A percentile compares a stretch with the other conserved stretches of the same genome.
These are phyloP conservation scores for Tolypocladium pustulatum DNA, from an alignment of 2,329 filamentous ascomycete genomes.

Conservation along the genomic window DNA sequence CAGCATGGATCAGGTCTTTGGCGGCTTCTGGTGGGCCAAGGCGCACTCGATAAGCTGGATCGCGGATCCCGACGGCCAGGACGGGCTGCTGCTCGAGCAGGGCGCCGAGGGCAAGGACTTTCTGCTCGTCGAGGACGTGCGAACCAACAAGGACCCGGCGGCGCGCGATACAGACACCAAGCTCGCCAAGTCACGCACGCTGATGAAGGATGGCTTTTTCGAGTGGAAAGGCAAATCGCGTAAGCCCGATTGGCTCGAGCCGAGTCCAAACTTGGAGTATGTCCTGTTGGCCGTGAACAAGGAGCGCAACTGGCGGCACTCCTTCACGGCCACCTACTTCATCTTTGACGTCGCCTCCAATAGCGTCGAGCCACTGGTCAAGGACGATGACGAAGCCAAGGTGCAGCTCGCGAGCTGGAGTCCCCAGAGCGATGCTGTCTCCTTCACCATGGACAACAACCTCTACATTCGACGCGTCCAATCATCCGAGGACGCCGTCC, in stretches of 20 bases:
- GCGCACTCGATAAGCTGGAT: conserved; percentile 68
- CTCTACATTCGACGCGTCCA: conserved; percentile 62
- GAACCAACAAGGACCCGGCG: conserved; percentile 26
- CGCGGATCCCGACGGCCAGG: conserved; percentile 60
- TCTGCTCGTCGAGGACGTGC: conserved; percentile 79
- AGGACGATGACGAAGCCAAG: conserved; percentile 48
- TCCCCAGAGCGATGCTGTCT: conserved; percentile 72
- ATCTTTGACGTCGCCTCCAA: conserved; percentile 83
- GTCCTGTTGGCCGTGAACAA: conserved; percentile 69
- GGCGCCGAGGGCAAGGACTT: conserved; percentile 57
- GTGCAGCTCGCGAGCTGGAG: conserved; percentile 87
- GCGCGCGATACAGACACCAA: conserved; percentile 18
- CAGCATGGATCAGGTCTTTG: conserved; percentile 59
- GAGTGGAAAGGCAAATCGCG: conserved; percentile 44
- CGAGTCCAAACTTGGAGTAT: conserved; percentile 75
- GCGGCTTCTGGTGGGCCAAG: conserved; percentile 53
- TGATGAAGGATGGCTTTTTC: conserved; percentile 66
- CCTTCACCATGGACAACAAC: conserved; percentile 89
- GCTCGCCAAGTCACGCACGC: conserved; percentile 45
- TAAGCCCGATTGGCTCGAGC: conserved; percentile 52
- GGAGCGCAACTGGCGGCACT: conserved; percentile 80
- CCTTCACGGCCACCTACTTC: conserved; percentile 78
- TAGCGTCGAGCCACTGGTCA: conserved; percentile 65
- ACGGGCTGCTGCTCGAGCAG: conserved; percentile 75
- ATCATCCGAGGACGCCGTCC: conserved; percentile 39